Evolutionary conservation across 164 flowering plant genomes (phyloP), one percentile per base, ranked within the genome.

Genomic region (Sedum album): DNA sequence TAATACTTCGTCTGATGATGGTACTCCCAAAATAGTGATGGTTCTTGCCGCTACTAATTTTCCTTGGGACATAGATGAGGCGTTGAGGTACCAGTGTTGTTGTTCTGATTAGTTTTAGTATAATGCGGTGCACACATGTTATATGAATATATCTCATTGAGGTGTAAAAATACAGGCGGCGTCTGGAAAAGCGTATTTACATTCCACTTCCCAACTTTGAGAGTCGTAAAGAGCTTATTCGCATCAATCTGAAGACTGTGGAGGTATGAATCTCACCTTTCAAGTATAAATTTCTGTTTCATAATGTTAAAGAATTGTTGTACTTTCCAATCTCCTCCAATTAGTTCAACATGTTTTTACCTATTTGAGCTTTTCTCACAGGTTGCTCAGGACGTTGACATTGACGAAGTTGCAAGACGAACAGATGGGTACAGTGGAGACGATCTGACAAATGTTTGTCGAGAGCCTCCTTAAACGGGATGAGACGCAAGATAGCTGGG

Each of bases 11-110:
- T 80, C 91, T 46, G 84, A 95, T 74, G 99, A 95, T 75, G 98
- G 98, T 30, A 81, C 78, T 53, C 92, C 96, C 44, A 95, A 95
- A 80, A 85, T 95, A 72, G 99, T 95, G 78, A 95, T 95, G 99
- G 99, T 95, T 71, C 74, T 95, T 80, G 99, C 99, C 26, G 99
- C 99, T 61, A 95, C 99, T 36, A 95, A 95, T 80, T 95, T 95
- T 70, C 99, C 99, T 26, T 95, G 99, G 99, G 99, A 95, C 74
- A 95, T 95, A 26, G 99, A 95, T 66, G 98, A 90, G 82, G 99
- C 99, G 65, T 82, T 95, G 33, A 95, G 99, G 99, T 95, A 72
- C 10, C 3, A 17, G 64, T n/a, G 25, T 30, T n/a, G 51, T 31
- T 11, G 69, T 48, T 30, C 13, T 25, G 66, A 46, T 28, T 53